Base-by-base conservation (phyloP, 768 basidiomycete genomes). In the Hemileccinum impolitum region DNA sequence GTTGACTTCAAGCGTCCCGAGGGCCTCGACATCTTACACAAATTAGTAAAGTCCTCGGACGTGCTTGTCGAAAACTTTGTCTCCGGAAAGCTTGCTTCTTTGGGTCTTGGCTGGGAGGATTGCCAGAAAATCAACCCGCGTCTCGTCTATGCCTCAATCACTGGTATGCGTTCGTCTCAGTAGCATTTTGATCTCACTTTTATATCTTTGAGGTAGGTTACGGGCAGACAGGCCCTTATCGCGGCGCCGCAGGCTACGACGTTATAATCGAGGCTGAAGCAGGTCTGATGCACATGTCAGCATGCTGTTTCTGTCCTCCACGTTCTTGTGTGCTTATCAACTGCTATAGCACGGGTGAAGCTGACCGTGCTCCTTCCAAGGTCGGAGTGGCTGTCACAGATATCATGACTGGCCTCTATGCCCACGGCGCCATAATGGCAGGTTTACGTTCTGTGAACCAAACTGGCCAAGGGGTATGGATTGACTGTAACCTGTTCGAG, bases 341-440 rank as follows among this genome's bases (percentile, higher is more conserved):
- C 44, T 23, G 43, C 23, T 50, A 28, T 55, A 91, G 89, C 56
- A 97, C 94, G 14, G 94, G 94, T 43, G 94, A 95, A 69, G 76
- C 85, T 9, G 84, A 87, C 58, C 84, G 92, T 10, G 79, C 82
- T 14, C 94, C 94, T 4, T 85, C 81, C 62, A 96, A 97, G 68
- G 94, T 95, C n/a, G 94, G 94, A 9, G 94, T 96, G 23, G 94
- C 94, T 2, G 85, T 85, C 6, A 95, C 93, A 12, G 94, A 94
- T 68, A 79, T 94, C 45, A 83, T 90, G 39, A 93, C 87, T 19
- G 87, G 87, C 3, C 75, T 97, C 21, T 96, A 94, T 66, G 85
- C 92, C 6, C 92, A 95, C 47, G 90, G 91, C 0, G 92, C 93
- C 2, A 87, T 97, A 52, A 84, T 97, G 78, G 94, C 94, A 6